Evolutionary conservation across 1,284 basidiomycete species (phyloP), one percentile per base, ranked within the genome.

Genomic region (Volvariella volvacea): DNA sequence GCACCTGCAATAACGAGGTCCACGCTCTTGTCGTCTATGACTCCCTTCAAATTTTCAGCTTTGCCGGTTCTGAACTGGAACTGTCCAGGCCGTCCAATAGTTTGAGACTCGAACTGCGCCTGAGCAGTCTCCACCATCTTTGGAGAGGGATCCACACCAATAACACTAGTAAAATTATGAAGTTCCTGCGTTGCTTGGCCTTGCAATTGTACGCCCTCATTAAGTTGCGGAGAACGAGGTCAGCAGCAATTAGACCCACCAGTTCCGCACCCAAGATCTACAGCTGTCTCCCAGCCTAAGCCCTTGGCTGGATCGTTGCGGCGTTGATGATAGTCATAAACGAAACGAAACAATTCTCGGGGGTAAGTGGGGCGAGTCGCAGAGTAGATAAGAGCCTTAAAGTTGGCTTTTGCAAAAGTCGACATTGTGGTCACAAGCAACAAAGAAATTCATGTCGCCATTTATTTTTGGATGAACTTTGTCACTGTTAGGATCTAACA

Each of bases 201-300:
- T 83, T 48, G 2, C 15, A 4, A 36, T 7, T 36, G 25, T 6
- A 15, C 34, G 34, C n/a, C 34, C 15, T 22, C 33, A 19, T 51
- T 52, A 10, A 47, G 46, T 43, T 50, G 43, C 17, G 20, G 4
- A 4, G 12, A 22, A 31, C 15, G n/a, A 42, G 14, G 12, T 42
- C 34, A 37, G 20, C 48, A n/a, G 30, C 22, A 44, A 15, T 17
- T 33, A 6, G 33, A 56, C 65, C 44, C 54, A 81, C 88, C 88
- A 4, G 88, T 89, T 22, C 90, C 90, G 62, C 89, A 92, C 1
- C 90, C 90, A 1, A 92, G 60, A 55, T 92, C 89, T 0, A 90
- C 66, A 0, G 82, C 84, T 16, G 63, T 66, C 15, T 74, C 68
- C 74, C 76, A 83, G 6, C 34, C n/a, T 6, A 20, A 36, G 15